Base-by-base conservation (phyloP, 495 filamentous ascomycete species). In the Clavariopsis aquatica region DNA sequence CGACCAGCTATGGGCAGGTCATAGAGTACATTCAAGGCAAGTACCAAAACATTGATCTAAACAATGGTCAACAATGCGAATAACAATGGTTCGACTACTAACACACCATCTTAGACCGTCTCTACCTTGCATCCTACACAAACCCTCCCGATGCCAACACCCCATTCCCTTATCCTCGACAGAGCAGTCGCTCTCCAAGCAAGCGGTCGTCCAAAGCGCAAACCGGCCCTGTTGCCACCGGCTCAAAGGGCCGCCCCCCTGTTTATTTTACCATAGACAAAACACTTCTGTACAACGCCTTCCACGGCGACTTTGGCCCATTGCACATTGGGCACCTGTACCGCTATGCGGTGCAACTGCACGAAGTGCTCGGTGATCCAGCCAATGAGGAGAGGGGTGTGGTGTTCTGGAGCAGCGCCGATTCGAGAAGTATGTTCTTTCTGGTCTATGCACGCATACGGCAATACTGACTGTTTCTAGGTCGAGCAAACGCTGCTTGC, bases 271-370 rank as follows among this genome's bases (percentile, higher is more conserved):
- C 92, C 2, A 85, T 98, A 61, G 95, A 99, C 72, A 90, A 96
- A 71, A 87, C 81, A 29, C 84, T 99, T 15, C 82, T 96, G 24
- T 99, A 99, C 81, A 98, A 99, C 73, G 91, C 93, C 8, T 99
- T 99, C 79, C 92, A 97, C 76, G 93, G 93, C 62, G 94, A 99
- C 76, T 99, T 99, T 75, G 94, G 94, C 64, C 94, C 94, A 69
- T 81, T 98, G 23, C 95, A 99, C 78, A 95, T 98, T 56, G 94
- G 95, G 4, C 94, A 99, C 71, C 79, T 98, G 27, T 98, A 99
- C 79, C 84, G 94, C 36, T 99, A 98, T 77, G 92, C 95, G 1
- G 85, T 97, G 29, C 84, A 91, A 46, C 90, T 99, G 73, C 95
- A 99, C 72, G 93, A 97, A 72, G 89, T 98, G 47, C 80, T 99